A percentile compares a stretch with the other conserved stretches of the same genome.
Evolutionary conservation across 1,139 yeast genomes (phyloP).

Genomic region (Blastobotrys malaysiensis): DNA sequence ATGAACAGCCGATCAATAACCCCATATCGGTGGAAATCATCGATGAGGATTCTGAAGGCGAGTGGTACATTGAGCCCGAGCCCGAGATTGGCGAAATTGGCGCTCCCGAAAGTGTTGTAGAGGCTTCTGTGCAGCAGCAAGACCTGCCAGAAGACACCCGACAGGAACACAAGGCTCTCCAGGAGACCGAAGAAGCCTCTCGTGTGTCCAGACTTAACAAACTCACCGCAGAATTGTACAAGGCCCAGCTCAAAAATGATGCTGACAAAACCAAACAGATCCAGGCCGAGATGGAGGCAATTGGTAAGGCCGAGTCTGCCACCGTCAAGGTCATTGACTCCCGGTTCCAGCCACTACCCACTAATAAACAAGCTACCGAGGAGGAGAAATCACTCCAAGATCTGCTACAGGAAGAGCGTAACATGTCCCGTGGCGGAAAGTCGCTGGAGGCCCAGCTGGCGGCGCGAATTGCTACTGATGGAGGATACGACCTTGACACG

Average conservation of each 20-base stretch:
- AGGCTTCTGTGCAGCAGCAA: neutral
- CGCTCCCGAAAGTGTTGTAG: constrained; percentile 11
- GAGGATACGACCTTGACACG: constrained; percentile 33
- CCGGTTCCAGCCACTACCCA: constrained; percentile 8
- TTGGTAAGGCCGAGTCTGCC: neutral
- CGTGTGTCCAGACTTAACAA: constrained; percentile 26
- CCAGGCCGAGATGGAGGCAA: constrained; percentile 26
- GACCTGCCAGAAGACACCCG: neutral
- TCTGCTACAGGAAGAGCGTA: constrained; percentile 36
- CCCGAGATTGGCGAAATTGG: constrained; percentile 12
- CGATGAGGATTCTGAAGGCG: constrained; percentile 21
- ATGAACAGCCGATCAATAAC: constrained; percentile 2
- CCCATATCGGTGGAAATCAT: constrained; percentile 8
- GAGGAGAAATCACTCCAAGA: constrained; percentile 36
- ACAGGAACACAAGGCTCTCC: neutral
- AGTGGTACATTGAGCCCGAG: constrained; percentile 27
- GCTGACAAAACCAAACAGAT: constrained; percentile 24
- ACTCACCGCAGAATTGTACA: constrained; percentile 35
- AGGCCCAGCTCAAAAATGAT: constrained; percentile 33
- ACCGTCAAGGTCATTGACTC: constrained; percentile 10
- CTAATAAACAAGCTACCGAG: constrained; percentile 10
- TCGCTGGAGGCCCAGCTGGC: constrained; percentile 23
- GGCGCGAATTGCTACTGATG: constrained; percentile 36
- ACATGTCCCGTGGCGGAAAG: constrained; percentile 24
- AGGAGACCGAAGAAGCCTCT: neutral